A percentile compares a stretch with the other conserved stretches of the same genome.
Conservation (phyloP, 1,284 basidiomycete genomes). For the Cryptococcus hybrid region DNA sequence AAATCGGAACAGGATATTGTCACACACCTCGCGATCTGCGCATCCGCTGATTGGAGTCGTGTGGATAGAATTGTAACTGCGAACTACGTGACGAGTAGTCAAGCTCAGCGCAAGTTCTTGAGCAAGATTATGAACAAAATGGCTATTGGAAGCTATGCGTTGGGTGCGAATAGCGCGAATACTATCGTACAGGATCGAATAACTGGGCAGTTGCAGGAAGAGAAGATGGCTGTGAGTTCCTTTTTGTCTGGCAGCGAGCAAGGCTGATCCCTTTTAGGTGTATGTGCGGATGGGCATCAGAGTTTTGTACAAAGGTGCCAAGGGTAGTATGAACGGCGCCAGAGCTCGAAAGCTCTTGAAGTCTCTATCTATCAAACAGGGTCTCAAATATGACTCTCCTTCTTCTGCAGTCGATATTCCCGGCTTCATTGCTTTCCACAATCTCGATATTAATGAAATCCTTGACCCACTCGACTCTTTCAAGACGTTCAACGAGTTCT, state of each 20-base stretch:
- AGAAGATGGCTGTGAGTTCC: conserved; percentile 68
- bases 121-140: conserved; percentile 85
- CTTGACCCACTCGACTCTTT: conserved; percentile 78
- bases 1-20: conserved; percentile 92
- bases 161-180: conserved; percentile 83
- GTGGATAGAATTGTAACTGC: conserved; percentile 85
- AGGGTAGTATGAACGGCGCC: conserved; percentile 84
- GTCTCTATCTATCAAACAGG: conserved; percentile 91
- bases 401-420: conserved; percentile 81
- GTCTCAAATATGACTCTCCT: conserved; percentile 85
- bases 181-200: conserved; percentile 91
- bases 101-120: conserved; percentile 97
- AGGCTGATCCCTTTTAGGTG: conserved; percentile 59
- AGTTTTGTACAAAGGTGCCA: conserved; percentile 88
- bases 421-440: conserved; percentile 86
- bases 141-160: conserved; percentile 77
- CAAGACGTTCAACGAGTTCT: conserved; percentile 83
- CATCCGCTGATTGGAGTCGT: conserved; percentile 85
- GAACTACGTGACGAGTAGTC: conserved; percentile 93
- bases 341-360: conserved; percentile 77
- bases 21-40: conserved; percentile 90
- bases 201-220: conserved; percentile 91
- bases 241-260: no score
- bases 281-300: conserved; percentile 92
- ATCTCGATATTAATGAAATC: conserved; percentile 78